Conservation (phyloP, 2,329 filamentous ascomycete species). For the Beauveria asiatica region DNA sequence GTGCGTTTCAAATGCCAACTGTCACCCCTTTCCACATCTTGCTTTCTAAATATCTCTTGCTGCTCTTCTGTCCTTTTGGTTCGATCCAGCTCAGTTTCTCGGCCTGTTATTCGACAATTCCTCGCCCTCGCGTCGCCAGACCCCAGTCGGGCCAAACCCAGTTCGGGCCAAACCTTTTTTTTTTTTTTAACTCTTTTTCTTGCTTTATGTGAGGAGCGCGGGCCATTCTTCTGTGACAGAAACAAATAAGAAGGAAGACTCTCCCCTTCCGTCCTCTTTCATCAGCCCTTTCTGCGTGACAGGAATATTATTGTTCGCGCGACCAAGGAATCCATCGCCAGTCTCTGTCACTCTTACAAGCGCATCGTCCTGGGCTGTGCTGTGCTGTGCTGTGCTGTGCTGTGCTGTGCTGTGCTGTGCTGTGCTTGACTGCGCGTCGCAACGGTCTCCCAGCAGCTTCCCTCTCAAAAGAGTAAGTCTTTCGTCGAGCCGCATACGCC, state of each 20-base stretch:
- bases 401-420: not conserved
- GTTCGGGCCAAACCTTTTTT: not conserved
- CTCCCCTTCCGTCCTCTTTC: not conserved
- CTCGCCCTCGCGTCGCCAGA: not conserved
- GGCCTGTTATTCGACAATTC: no score
- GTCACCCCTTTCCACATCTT: not conserved
- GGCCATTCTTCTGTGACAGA: not conserved
- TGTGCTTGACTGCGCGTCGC: not conserved
- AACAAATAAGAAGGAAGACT: not conserved
- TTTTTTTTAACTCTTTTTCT: not conserved
- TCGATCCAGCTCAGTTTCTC: not conserved
- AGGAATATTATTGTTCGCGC: no score
- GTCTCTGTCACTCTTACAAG: not conserved
- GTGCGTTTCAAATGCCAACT: not conserved
- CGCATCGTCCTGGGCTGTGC: not conserved
- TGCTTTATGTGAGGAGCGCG: not conserved
- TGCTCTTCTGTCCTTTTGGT: not conserved
- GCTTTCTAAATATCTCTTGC: not conserved
- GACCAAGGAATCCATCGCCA: not conserved
- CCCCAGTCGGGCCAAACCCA: not conserved
- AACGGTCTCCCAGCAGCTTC: not conserved
- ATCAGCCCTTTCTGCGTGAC: no score
- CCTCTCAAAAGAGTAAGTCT: conserved; percentile 7
- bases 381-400: not conserved
- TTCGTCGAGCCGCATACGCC: not conserved